Evolutionary conservation across 768 basidiomycete species (phyloP).

Genomic region (Suillus occidentalis): DNA sequence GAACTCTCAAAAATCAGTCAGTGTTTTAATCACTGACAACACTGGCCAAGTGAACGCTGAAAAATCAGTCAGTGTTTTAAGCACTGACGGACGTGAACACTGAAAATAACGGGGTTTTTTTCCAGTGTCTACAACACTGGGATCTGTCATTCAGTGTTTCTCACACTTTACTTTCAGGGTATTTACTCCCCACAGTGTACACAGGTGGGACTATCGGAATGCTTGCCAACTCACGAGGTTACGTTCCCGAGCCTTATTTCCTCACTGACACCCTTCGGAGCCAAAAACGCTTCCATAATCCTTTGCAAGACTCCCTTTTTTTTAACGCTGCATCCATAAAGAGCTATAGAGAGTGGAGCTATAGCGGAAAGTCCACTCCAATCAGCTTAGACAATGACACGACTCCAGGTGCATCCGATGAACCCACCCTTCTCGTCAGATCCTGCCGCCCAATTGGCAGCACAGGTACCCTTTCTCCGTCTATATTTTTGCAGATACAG

Average conservation of each 20-base stretch:
- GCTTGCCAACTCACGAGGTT: conserved; percentile 75
- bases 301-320: conserved; percentile 81
- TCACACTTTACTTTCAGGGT: too few relatives aligned
- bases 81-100: too few relatives aligned
- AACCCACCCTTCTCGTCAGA: conserved; percentile 55
- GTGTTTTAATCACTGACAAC: too few relatives aligned
- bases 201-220: conserved; percentile 91
- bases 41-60: too few relatives aligned
- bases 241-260: conserved; percentile 85
- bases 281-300: conserved; percentile 91
- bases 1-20: too few relatives aligned
- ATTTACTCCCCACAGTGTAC: too few relatives aligned
- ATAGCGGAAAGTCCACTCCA: conserved; percentile 58
- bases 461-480: conserved; percentile 36
- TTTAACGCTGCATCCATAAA: conserved; percentile 78
- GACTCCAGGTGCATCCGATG: conserved; percentile 21
- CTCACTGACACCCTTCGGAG: conserved; percentile 80
- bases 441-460: conserved; percentile 69
- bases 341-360: conserved; percentile 77
- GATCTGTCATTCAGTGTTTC: too few relatives aligned
- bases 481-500: conserved; percentile 14
- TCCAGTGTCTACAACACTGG: too few relatives aligned
- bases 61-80: too few relatives aligned
- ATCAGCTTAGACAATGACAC: conserved; percentile 15
- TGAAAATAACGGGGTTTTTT: too few relatives aligned